A percentile compares a stretch with the other conserved stretches of the same genome.
phyloP scores from a whole-genome alignment of 139 green algal genomes.

The Chlorokybus atmophyticus region DNA sequence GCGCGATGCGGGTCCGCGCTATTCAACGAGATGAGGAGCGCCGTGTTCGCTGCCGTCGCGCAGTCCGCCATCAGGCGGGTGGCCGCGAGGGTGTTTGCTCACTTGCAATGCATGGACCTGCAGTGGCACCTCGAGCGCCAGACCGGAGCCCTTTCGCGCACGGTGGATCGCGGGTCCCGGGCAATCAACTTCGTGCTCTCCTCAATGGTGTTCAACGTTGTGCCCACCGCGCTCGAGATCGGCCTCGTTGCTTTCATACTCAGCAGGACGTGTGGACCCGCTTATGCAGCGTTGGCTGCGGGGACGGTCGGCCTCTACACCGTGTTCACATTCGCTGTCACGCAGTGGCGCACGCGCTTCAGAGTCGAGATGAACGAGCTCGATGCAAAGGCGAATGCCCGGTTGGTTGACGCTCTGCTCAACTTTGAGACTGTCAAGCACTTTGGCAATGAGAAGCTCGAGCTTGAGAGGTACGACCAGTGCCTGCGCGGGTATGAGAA shows the following conservation, averaged over 20 bases:
- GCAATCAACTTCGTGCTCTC: slow-evolving; percentile 90
- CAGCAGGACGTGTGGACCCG: slow-evolving; percentile 68
- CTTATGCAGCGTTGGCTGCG: slow-evolving; percentile 68
- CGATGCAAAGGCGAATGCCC: slow-evolving; percentile 44
- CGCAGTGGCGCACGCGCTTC: slow-evolving; percentile 77
- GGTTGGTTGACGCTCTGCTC: slow-evolving; percentile 77
- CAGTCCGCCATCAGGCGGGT: slow-evolving; percentile 17
- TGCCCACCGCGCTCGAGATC: slow-evolving; percentile 78
- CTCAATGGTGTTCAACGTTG: slow-evolving; percentile 90
- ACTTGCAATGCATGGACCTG: too few species aligned
- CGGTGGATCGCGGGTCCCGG: slow-evolving; percentile 79
- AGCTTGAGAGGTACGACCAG: slow-evolving; percentile 65
- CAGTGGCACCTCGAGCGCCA: slow-evolving; percentile 37
- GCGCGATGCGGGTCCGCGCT: slow-evolving; percentile 23
- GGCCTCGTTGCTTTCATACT: slow-evolving; percentile 68
- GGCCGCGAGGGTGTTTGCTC: background rate
- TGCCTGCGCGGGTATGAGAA: slow-evolving; percentile 57
- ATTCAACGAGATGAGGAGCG: slow-evolving; percentile 63
- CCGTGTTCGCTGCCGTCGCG: slow-evolving; percentile 75
- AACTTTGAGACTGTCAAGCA: slow-evolving; percentile 85
- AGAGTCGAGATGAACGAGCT: slow-evolving; percentile 69
- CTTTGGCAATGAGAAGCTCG: slow-evolving; percentile 78
- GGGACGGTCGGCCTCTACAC: slow-evolving; percentile 76
- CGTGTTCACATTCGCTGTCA: slow-evolving; percentile 74
- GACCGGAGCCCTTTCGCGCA: slow-evolving; percentile 69